Evolutionary conservation across 2,329 filamentous ascomycete genomes (phyloP).

Genomic region (Chaetomiaceae sp.): DNA sequence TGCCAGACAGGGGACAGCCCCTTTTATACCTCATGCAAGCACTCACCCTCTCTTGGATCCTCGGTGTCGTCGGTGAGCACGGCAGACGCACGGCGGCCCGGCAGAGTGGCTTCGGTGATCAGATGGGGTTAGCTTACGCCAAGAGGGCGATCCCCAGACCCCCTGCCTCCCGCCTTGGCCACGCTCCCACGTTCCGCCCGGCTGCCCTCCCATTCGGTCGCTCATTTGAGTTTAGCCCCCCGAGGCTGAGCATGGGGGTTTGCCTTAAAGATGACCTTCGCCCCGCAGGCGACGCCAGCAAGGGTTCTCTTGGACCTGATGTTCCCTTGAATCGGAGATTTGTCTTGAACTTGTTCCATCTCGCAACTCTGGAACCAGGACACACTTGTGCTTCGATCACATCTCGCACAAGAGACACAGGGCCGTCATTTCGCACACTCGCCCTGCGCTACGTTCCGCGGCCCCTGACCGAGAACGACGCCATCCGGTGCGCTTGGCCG

Average conservation of each 20-base stretch:
- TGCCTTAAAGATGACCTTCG: slow-evolving; percentile 9
- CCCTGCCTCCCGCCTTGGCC: not conserved
- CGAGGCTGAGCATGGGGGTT: slow-evolving; percentile 19
- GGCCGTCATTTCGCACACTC: not conserved
- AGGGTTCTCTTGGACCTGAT: not conserved
- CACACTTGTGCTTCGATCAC: not conserved
- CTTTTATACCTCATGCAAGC: not conserved
- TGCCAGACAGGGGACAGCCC: not conserved
- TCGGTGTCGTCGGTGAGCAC: slow-evolving; percentile 16
- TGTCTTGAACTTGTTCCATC: not conserved
- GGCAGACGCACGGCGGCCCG: not conserved
- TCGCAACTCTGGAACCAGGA: not conserved
- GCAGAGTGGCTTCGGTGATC: slow-evolving; percentile 9
- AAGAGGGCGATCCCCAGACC: not conserved
- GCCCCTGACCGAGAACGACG: slow-evolving; percentile 3
- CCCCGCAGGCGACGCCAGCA: slow-evolving; percentile 4
- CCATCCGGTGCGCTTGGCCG: not conserved
- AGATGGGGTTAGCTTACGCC: slow-evolving; percentile 9
- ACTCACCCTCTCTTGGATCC: not conserved
- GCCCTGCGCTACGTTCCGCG: slow-evolving; percentile 4
- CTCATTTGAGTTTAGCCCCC: slow-evolving; percentile 25
- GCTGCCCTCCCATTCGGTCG: slow-evolving; percentile 22
- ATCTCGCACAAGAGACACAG: not conserved
- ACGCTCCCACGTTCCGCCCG: slow-evolving; percentile 6
- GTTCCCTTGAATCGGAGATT: not conserved